Evolutionary conservation across 768 basidiomycete species (phyloP), one percentile per base, ranked within the genome.

Genomic region (Amanita rimosa): DNA sequence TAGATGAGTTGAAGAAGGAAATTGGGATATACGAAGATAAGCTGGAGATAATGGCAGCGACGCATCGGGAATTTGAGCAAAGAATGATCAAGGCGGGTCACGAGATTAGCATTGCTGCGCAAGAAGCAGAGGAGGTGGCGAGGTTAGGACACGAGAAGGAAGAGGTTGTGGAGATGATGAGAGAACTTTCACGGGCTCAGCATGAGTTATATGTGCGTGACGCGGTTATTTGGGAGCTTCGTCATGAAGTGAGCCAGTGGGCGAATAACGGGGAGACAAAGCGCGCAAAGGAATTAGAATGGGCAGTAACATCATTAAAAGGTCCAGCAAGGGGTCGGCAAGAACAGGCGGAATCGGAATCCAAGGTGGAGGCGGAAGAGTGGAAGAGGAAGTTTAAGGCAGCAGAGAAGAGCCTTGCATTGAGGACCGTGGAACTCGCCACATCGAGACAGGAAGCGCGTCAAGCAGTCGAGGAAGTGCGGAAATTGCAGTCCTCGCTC

Each of bases 331-430:
- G 17, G 10, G 38, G 5, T 9, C 38, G 17, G 9, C 38, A 17
- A 10, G 44, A 45, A 21, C 16, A 17, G 3, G 5, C 19, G 2
- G 31, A 35, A 26, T 29, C 16, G 10, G 44, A 34, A 17, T 7
- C 16, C 4, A 35, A 31, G 26, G 52, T 22, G 44, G 52, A 58
- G 52, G 33, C 53, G 46, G 46, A 48, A 14, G 50, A 42, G 14
- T 44, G 50, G 54, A 56, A 41, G 48, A 55, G 34, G 14, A 43
- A 33, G 44, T 33, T 58, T 34, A 46, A 51, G 37, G 53, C 53
- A 9, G 48, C 53, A 31, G 52, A 51, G 38, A 49, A 38, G 37
- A 34, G 16, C 19, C 42, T 61, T 36, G 35, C 29, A 7, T 31
- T 17, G 31, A 45, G n/a, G 13, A 10, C 8, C 6, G 19, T 16